phyloP scores from a whole-genome alignment of 192 early-diverging fungal genomes.

The Dispira simplex region DNA sequence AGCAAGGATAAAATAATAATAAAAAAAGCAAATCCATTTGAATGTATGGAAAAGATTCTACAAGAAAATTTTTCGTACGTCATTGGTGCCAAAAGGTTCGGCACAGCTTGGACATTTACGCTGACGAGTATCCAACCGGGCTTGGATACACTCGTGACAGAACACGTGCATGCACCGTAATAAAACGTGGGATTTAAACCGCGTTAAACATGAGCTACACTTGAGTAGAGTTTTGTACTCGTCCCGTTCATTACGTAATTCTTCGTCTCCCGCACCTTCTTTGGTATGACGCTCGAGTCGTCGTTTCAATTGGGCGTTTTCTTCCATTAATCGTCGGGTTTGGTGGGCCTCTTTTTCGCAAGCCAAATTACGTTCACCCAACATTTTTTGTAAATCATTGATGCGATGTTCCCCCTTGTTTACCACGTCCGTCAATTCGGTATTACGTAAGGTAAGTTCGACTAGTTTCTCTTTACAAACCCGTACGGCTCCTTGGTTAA shows the following conservation, averaged over 20 bases:
- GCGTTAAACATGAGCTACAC: slow-evolving; percentile 73
- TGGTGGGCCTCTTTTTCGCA: slow-evolving; percentile 41
- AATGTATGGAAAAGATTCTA: slow-evolving; percentile 21
- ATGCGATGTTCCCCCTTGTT: slow-evolving; percentile 34
- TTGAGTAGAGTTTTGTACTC: slow-evolving; percentile 69
- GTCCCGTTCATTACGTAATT: slow-evolving; percentile 32
- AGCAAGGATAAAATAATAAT: background rate
- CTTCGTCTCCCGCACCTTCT: slow-evolving; percentile 36
- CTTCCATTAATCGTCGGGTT: slow-evolving; percentile 39
- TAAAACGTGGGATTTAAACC: slow-evolving; percentile 74
- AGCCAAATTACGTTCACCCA: slow-evolving; percentile 45
- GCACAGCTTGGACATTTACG: slow-evolving; percentile 88
- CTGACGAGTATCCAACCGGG: slow-evolving; percentile 70
- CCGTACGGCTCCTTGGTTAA: slow-evolving; percentile 29
- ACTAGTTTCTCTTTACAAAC: slow-evolving; percentile 32
- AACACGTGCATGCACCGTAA: slow-evolving; percentile 92
- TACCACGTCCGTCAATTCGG: slow-evolving; percentile 46
- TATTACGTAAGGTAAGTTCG: slow-evolving; percentile 38
- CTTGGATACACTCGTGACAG: slow-evolving; percentile 86
- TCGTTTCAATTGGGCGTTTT: slow-evolving; percentile 32
- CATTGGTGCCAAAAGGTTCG: slow-evolving; percentile 65
- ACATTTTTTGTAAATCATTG: slow-evolving; percentile 36
- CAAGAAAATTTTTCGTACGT: slow-evolving; percentile 67
- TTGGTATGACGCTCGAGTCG: slow-evolving; percentile 50
- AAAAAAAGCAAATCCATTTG: background rate